Percentiles rank a stretch among this genome's conserved stretches.
Evolutionary conservation across 1,284 basidiomycete genomes (phyloP).

Genomic region (Ceratorhiza oryzae-sativae): DNA sequence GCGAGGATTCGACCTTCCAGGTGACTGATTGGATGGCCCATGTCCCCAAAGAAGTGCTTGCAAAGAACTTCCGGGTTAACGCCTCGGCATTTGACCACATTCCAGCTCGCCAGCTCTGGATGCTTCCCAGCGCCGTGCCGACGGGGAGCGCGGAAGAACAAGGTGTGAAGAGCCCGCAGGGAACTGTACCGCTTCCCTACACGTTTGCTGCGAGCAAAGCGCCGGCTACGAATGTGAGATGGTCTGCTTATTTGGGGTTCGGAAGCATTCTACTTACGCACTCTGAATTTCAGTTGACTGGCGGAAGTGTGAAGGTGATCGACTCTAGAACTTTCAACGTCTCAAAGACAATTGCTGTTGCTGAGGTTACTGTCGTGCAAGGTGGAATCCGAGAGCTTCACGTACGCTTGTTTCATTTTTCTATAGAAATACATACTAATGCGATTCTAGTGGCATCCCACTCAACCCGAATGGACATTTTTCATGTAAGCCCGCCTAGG

Average conservation of each 20-base stretch:
- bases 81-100: slow-evolving; percentile 47
- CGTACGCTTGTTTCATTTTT: slow-evolving; percentile 50
- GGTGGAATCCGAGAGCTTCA: slow-evolving; percentile 56
- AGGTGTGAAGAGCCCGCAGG: slow-evolving; percentile 59
- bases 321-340: slow-evolving; percentile 66
- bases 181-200: slow-evolving; percentile 60
- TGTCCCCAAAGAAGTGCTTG: slow-evolving; percentile 65
- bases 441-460: slow-evolving; percentile 31
- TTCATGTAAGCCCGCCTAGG: slow-evolving; percentile 42
- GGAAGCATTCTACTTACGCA: slow-evolving; percentile 49
- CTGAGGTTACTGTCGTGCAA: slow-evolving; percentile 64
- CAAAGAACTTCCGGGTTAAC: slow-evolving; percentile 24
- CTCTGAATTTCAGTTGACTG: not conserved
- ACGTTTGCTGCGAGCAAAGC: slow-evolving; percentile 63
- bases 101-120: slow-evolving; percentile 52
- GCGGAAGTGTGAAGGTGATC: slow-evolving; percentile 66
- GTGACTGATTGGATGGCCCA: slow-evolving; percentile 60
- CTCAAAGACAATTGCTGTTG: slow-evolving; percentile 66
- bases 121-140: slow-evolving; percentile 25
- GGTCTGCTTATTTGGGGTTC: slow-evolving; percentile 41
- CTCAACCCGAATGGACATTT: slow-evolving; percentile 47
- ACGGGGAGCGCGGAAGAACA: slow-evolving; percentile 30
- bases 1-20: slow-evolving; percentile 72
- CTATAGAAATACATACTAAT: slow-evolving; percentile 13
- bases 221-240: slow-evolving; percentile 51